Evolutionary conservation across 2,329 filamentous ascomycete genomes (phyloP).

Genomic region (Didymella glomerata): DNA sequence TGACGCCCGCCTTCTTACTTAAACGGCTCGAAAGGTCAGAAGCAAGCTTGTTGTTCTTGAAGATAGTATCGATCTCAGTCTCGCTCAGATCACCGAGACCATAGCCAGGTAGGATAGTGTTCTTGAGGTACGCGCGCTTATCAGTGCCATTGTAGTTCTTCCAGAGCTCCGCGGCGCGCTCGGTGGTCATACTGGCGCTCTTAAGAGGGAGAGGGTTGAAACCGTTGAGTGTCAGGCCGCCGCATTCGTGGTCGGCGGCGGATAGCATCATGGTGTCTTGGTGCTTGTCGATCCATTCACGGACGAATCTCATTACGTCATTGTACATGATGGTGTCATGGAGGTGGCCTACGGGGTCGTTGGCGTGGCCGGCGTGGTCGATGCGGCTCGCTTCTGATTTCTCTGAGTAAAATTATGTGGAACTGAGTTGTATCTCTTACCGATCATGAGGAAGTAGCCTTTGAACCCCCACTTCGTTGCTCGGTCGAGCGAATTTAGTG

Average conservation of each 20-base stretch:
- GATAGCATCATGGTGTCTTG: conserved; percentile 52
- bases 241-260: conserved; percentile 55
- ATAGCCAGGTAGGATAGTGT: conserved; percentile 41
- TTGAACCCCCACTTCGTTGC: conserved; percentile 45
- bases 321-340: conserved; percentile 55
- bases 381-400: conserved; percentile 28
- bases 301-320: conserved; percentile 49
- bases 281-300: conserved; percentile 54
- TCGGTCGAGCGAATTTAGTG: conserved; percentile 49
- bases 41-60: conserved; percentile 37
- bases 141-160: conserved; percentile 45
- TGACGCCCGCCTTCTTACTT: conserved; percentile 43
- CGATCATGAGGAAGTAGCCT: conserved; percentile 54
- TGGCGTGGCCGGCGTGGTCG: conserved; percentile 37
- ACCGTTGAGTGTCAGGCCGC: conserved; percentile 52
- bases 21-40: conserved; percentile 43
- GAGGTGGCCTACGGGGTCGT: conserved; percentile 39
- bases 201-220: conserved; percentile 49
- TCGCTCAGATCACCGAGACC: conserved; percentile 37
- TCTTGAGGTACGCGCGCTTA: conserved; percentile 34
- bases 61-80: conserved; percentile 38
- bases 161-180: conserved; percentile 41
- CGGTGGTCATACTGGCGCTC: conserved; percentile 42
- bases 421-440: too few relatives aligned
- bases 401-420: too few relatives aligned